Evolutionary conservation across 768 basidiomycete species (phyloP).

Genomic region (Russula olivacea): DNA sequence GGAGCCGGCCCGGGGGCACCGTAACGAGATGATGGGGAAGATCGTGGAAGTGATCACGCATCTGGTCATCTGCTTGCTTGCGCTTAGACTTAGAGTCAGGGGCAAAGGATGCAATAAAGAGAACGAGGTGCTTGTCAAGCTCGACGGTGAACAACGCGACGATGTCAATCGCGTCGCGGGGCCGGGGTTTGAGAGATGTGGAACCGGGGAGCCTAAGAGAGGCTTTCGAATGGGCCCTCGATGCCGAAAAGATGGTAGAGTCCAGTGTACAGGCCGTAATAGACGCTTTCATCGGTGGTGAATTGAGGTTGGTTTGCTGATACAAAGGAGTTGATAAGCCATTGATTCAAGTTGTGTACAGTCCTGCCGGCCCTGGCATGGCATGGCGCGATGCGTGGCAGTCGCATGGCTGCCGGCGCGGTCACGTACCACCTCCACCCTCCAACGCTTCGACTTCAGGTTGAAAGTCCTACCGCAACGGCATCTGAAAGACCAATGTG

Average conservation of each 20-base stretch:
- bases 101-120: neutral
- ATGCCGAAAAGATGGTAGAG: slow-evolving; percentile 1
- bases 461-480: too few relatives aligned
- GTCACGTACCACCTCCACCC: too few relatives aligned
- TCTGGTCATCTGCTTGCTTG: neutral
- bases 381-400: too few relatives aligned
- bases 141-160: neutral
- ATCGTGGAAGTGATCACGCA: neutral
- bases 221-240: slow-evolving; percentile 4
- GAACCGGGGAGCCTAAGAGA: neutral
- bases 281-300: neutral
- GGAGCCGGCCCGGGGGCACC: neutral
- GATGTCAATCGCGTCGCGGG: too few relatives aligned
- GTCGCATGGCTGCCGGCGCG: too few relatives aligned
- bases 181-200: neutral
- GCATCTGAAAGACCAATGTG: too few relatives aligned
- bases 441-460: too few relatives aligned
- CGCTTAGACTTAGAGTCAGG: neutral
- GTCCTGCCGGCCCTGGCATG: too few relatives aligned
- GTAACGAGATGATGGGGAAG: neutral
- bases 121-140: neutral
- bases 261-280: neutral
- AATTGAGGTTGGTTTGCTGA: neutral
- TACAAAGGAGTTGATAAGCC: neutral
- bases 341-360: too few relatives aligned